Base-by-base conservation (phyloP, 495 filamentous ascomycete genomes). In the Penicillium tannophilum region DNA sequence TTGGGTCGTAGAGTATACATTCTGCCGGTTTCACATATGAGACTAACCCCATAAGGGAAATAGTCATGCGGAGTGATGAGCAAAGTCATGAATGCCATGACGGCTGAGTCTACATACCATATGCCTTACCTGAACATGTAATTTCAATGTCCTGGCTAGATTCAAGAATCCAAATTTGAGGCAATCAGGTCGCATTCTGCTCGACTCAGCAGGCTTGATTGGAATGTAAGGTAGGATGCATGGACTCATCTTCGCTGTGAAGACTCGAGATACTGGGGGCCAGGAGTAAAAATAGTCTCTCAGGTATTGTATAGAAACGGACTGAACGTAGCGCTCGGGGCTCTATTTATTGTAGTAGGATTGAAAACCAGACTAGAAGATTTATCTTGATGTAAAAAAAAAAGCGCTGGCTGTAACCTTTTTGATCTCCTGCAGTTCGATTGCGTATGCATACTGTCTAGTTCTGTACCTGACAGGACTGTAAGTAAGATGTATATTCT, bases 201-300 rank as follows among this genome's bases (percentile, higher is more conserved):
- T 36, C 16, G 17, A 39, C 50, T 36, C 31, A 24, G 50, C 50
- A 36, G 35, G 43, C 19, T 14, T 12, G 24, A 42, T 44, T 43
- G 31, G 45, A 50, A 56, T 50, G 45, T 28, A n/a, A 56, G 45
- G 36, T 45, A 35, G 55, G 51, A 52, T 51, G 28, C 3, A 45
- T 24, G 23, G 23, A 19, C 23, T 46, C 20, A 46, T 46, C 24
- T 24, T 46, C 28, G 39, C 0, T 41, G 33, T 41, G 5, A 12
- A 41, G 3, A 10, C 33, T 6, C 16, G 39, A 41, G 14, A 41
- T 41, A 17, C 16, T n/a, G 4, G 39, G 39, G 39, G 39, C 16
- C 7, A 17, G 39, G 16, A n/a, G 1, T 3, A 16, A 41, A 41
- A 41, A 41, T 17, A 41, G 39, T 11, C 4, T 28, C 28, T 28